phyloP scores from a whole-genome alignment of 805 yeast species.

The Clavispora carvajalis region DNA sequence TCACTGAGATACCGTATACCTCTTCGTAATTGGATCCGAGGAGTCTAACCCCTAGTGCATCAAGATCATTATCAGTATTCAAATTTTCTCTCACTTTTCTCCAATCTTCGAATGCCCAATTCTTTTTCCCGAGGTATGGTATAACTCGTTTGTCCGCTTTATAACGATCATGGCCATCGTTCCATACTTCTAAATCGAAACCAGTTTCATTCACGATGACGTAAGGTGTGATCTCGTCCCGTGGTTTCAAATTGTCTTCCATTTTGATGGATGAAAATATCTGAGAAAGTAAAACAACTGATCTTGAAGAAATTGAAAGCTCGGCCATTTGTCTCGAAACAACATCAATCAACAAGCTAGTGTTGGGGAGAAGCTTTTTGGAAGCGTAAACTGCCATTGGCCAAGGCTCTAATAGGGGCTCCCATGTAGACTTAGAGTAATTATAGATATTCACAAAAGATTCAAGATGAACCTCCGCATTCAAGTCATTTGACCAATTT shows the following conservation, averaged over 20 bases:
- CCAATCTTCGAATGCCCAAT: slow-evolving; percentile 98
- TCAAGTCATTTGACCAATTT: slow-evolving; percentile 84
- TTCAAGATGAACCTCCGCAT: slow-evolving; percentile 60
- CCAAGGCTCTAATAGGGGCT: slow-evolving; percentile 88
- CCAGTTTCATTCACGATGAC: slow-evolving; percentile 82
- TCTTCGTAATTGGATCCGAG: slow-evolving; percentile 51
- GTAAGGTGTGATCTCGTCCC: slow-evolving; percentile 83
- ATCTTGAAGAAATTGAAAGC: slow-evolving; percentile 72
- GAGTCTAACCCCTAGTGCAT: slow-evolving; percentile 59
- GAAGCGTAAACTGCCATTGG: slow-evolving; percentile 69
- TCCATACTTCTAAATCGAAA: slow-evolving; percentile 73
- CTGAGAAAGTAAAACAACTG: slow-evolving; percentile 72
- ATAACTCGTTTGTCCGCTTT: slow-evolving; percentile 29
- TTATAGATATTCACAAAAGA: slow-evolving; percentile 74
- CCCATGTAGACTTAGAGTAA: slow-evolving; percentile 91
- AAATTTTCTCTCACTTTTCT: slow-evolving; percentile 73
- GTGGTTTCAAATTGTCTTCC: slow-evolving; percentile 49
- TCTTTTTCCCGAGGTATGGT: slow-evolving; percentile 45
- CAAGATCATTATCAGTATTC: slow-evolving; percentile 57
- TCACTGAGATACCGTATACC: slow-evolving; percentile 56
- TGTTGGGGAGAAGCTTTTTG: slow-evolving; percentile 39
- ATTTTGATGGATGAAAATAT: slow-evolving; percentile 54
- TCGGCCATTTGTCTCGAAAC: slow-evolving; percentile 76
- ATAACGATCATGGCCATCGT: slow-evolving; percentile 38
- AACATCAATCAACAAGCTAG: slow-evolving; percentile 56